Base-by-base conservation (phyloP, 345 rosid genomes). In the Pugionium dolabratum region DNA sequence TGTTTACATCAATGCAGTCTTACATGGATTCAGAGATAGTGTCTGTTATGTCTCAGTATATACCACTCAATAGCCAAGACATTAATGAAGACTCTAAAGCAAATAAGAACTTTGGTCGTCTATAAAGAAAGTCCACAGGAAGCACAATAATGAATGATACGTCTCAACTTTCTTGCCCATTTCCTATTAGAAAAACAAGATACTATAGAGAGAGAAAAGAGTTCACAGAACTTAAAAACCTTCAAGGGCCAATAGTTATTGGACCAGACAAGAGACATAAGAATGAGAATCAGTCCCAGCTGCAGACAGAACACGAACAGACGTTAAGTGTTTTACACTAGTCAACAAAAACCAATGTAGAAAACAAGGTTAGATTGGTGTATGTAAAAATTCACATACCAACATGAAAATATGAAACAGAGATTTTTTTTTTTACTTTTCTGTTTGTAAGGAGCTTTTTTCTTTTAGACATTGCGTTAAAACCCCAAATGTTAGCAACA, bases 1-100 rank as follows among this genome's bases (percentile, higher is more conserved):
- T 42, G 1, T 40, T 42, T 57, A 1, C 37, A 41, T 39, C 26
- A 11, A 48, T 74, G 76, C 85, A 93, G 98, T 81, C 98, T 45
- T 93, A 90, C 82, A 88, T 90, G 98, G 96, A 93, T 76, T 77
- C 97, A 0, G 96, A 90, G 87, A 93, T 93, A 71, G 78, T 80
- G 86, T 79, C 86, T 10, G 80, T 86, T 59, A 88, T 93, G 97
- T 93, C 96, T 60, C 96, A 88, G 56, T 93, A 93, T 83, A 90
- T 88, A 90, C 98, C 98, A 31, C 89, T 93, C 9, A 87, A 88
- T 66, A 89, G 69, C 83, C 76, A 85, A 42, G 75, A 73, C 43
- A 39, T 39, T 11, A 35, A 51, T 3, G 29, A 69, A 43, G 45
- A 43, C 39, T 33, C 39, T 3, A 11, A 45, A 60, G 26, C 18